Base-by-base conservation (phyloP, 495 filamentous ascomycete species). In the Penicillium samsonianum region DNA sequence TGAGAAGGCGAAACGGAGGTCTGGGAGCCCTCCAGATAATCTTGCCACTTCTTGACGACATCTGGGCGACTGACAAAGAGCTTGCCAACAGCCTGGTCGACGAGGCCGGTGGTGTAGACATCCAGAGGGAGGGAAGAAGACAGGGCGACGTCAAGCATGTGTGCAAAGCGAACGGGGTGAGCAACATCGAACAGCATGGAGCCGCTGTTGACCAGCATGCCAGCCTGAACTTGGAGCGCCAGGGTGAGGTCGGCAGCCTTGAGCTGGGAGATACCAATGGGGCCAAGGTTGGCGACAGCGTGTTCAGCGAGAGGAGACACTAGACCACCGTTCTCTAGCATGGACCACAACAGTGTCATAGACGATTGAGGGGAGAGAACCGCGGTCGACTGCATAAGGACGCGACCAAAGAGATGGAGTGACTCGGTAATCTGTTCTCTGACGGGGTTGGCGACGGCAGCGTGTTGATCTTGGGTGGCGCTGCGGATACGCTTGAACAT, bases 361-460 rank as follows among this genome's bases (percentile, higher is more conserved):
- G 73, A 80, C 38, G 82, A 80, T 50, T 77, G 71, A 23, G 82
- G 67, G 7, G 82, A 78, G 42, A 82, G 69, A n/a, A 78, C 60
- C 48, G 77, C 69, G 41, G 67, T 72, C 45, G 73, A 74, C 64
- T 77, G 77, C 38, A 77, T 69, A 50, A 87, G 70, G 56, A 83
- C 76, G 12, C 72, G 74, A 46, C 80, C 82, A 50, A 96, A 83
- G 62, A 96, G 88, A 62, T 93, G 88, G 51, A 90, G 78, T 17
- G 85, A 89, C 67, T 97, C 93, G 62, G 96, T 93, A 47, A 96
- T 88, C 72, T 92, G 87, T 61, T 93, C 91, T 28, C 81, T 72
- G 48, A 87, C 67, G 28, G 61, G 62, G 46, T 77, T 48, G 50
- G 60, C 26, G 45, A 58, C 57, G 57, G 60, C 62, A 22, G 67